Conservation (phyloP, 768 basidiomycete species). For the Mycena alexandri region DNA sequence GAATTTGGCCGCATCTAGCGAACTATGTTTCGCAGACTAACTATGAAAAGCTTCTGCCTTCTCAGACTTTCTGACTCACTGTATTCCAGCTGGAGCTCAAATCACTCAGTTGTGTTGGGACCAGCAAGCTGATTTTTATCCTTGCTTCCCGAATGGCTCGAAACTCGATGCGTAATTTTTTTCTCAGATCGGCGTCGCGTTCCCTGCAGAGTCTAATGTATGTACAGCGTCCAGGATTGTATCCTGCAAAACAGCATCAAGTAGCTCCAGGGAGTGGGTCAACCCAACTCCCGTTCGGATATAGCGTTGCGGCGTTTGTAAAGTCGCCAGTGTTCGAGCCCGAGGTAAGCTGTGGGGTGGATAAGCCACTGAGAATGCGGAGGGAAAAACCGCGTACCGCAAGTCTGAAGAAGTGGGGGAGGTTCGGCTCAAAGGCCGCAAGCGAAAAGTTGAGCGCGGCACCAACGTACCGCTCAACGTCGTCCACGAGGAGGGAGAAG, state of each 20-base stretch:
- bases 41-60: too few species aligned
- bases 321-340: constrained; percentile 74
- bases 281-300: constrained; percentile 87
- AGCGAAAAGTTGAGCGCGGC: constrained; percentile 78
- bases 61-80: too few species aligned
- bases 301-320: constrained; percentile 81
- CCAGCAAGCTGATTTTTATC: too few species aligned
- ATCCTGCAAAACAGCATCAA: constrained; percentile 28
- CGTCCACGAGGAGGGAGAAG: constrained; percentile 85
- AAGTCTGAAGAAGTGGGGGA: constrained; percentile 85
- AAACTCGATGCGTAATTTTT: too few species aligned
- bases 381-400: constrained; percentile 65
- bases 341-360: constrained; percentile 59
- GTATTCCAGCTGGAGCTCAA: too few species aligned
- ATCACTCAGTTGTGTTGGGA: too few species aligned
- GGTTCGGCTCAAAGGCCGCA: constrained; percentile 65
- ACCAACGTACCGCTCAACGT: constrained; percentile 85
- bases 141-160: too few species aligned
- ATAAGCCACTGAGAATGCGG: constrained; percentile 5
- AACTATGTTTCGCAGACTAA: too few species aligned
- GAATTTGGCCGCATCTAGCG: too few species aligned
- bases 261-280: constrained; percentile 80
- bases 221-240: constrained; percentile 28
- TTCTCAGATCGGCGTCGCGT: too few species aligned
- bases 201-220: neutral